Evolutionary conservation across 352 stramenopile genomes (phyloP).

Genomic region (Globisporangium megalacanthum): DNA sequence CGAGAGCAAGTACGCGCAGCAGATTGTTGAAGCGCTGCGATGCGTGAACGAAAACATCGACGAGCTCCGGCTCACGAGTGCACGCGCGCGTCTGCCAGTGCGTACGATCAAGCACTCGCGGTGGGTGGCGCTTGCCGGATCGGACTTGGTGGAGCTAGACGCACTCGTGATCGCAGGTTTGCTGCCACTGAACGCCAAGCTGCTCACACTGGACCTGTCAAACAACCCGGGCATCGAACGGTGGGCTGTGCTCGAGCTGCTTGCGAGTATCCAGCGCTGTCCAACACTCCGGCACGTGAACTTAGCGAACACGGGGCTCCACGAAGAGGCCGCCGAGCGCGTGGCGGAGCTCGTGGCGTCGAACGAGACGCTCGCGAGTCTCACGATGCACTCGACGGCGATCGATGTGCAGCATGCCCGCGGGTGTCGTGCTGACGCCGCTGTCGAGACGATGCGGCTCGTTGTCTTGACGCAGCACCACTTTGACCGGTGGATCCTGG

Average conservation of each 20-base stretch:
- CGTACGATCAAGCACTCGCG: slow-evolving; percentile 60
- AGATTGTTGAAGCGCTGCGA: slow-evolving; percentile 38
- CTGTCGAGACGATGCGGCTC: slow-evolving; percentile 26
- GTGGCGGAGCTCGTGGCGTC: slow-evolving; percentile 46
- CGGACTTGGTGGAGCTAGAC: slow-evolving; percentile 50
- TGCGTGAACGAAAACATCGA: slow-evolving; percentile 51
- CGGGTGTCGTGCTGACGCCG: slow-evolving; percentile 22
- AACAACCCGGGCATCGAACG: slow-evolving; percentile 46
- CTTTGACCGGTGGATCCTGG: slow-evolving; percentile 63
- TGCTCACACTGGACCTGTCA: slow-evolving; percentile 65
- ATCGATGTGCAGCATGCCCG: slow-evolving; percentile 50
- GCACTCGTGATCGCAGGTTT: slow-evolving; percentile 54
- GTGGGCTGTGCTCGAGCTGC: slow-evolving; percentile 43
- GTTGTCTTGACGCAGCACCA: slow-evolving; percentile 26
- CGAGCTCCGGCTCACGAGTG: slow-evolving; percentile 32
- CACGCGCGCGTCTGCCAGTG: slow-evolving; percentile 37
- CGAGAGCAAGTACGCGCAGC: slow-evolving; percentile 42
- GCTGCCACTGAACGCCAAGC: slow-evolving; percentile 40
- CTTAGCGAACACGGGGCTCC: slow-evolving; percentile 51
- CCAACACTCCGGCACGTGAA: slow-evolving; percentile 47
- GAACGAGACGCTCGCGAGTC: slow-evolving; percentile 55
- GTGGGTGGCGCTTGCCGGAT: slow-evolving; percentile 37
- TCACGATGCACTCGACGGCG: slow-evolving; percentile 44
- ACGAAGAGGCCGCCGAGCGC: slow-evolving; percentile 48
- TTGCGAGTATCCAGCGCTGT: slow-evolving; percentile 47